These are phyloP conservation scores for Alisma plantagoaquatica DNA, from an alignment of 106 monocot species.

Conservation along the genomic window DNA sequence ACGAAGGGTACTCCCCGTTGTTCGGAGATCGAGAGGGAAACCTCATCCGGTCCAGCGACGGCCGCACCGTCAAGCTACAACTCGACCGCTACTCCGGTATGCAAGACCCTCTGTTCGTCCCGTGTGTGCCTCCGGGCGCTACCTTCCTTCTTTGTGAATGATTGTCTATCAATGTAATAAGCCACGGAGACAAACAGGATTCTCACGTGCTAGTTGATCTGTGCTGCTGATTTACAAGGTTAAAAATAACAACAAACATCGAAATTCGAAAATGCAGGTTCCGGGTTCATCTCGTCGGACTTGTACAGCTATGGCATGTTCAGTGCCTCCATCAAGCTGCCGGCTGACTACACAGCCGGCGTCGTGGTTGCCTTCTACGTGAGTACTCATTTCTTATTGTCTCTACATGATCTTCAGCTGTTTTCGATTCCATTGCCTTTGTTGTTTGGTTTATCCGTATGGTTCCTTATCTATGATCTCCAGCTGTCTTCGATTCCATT, in stretches of 20 bases:
- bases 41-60: conserved; percentile 31
- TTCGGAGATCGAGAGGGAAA: conserved; percentile 73
- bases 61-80: conserved; percentile 36
- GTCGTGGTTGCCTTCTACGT: conserved; percentile 74
- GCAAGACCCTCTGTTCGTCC: not conserved
- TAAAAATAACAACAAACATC: not conserved
- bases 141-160: not conserved
- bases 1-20: conserved; percentile 41
- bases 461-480: too few relatives aligned
- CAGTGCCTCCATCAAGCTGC: conserved; percentile 60
- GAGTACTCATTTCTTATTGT: not conserved
- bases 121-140: not conserved
- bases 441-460: not conserved
- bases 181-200: too few relatives aligned
- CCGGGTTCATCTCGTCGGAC: conserved; percentile 55
- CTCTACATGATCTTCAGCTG: not conserved
- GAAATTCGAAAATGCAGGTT: conserved; percentile 17
- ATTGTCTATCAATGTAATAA: too few relatives aligned
- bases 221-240: too few relatives aligned
- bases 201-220: too few relatives aligned
- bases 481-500: not conserved
- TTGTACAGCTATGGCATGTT: conserved; percentile 48
- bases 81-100: conserved; percentile 50
- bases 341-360: conserved; percentile 59
- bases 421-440: not conserved